phyloP scores from a whole-genome alignment of 495 filamentous ascomycete genomes.

The Tuber microsphaerosporum region DNA sequence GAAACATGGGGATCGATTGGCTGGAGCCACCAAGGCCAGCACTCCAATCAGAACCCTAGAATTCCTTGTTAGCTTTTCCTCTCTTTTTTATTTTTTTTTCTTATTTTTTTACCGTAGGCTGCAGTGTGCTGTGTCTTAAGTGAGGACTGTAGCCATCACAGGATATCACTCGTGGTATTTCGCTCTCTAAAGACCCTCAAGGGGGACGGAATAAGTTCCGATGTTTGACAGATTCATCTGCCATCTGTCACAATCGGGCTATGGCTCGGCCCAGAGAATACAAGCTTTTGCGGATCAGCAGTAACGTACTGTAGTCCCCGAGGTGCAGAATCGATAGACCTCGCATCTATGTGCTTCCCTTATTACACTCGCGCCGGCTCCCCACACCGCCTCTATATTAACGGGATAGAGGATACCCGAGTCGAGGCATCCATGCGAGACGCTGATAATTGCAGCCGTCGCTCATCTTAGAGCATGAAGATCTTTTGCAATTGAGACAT shows the following conservation, averaged over 20 bases:
- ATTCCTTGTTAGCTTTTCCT: too few relatives aligned
- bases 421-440: neutral
- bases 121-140: neutral
- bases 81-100: too few relatives aligned
- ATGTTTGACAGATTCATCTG: neutral
- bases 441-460: neutral
- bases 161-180: neutral
- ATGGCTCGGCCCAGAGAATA: neutral
- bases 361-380: neutral
- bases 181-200: neutral
- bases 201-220: neutral
- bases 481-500: neutral
- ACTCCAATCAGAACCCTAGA: too few relatives aligned
- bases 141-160: neutral
- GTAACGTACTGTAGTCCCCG: neutral
- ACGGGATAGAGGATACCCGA: neutral
- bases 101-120: too few relatives aligned
- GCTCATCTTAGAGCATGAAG: neutral
- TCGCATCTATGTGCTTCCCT: neutral
- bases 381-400: neutral
- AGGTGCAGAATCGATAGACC: neutral
- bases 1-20: too few relatives aligned
- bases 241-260: neutral
- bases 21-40: too few relatives aligned
- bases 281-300: neutral